These are phyloP conservation scores for Metschnikowia kunwiensis DNA, from an alignment of 805 yeast genomes.

Conservation along the genomic window DNA sequence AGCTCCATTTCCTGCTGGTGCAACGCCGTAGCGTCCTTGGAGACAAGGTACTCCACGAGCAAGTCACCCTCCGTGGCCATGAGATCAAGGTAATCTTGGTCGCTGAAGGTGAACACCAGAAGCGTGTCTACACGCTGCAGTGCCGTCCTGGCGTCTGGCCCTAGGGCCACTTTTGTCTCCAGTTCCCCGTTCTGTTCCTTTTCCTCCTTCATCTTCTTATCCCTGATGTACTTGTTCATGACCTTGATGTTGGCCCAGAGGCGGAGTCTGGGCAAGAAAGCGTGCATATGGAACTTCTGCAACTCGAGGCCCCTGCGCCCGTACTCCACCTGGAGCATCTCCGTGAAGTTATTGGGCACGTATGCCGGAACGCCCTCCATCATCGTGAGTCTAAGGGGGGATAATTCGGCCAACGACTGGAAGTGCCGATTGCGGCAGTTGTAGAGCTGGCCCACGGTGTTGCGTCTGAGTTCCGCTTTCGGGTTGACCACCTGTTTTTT, in stretches of 20 bases:
- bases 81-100: slow-evolving; percentile 27
- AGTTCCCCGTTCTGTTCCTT: slow-evolving; percentile 1
- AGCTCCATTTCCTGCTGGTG: slow-evolving; percentile 28
- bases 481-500: slow-evolving; percentile 12
- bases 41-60: slow-evolving; percentile 25
- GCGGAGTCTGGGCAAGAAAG: slow-evolving; percentile 13
- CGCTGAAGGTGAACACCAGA: slow-evolving; percentile 19
- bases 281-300: slow-evolving; percentile 5
- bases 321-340: slow-evolving; percentile 49
- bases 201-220: slow-evolving; percentile 14
- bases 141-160: slow-evolving; percentile 3
- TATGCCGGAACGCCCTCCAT: slow-evolving; percentile 53
- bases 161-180: slow-evolving; percentile 18
- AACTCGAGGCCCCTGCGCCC: slow-evolving; percentile 8
- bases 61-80: slow-evolving; percentile 22
- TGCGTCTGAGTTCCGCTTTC: slow-evolving; percentile 21
- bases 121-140: slow-evolving; percentile 3
- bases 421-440: slow-evolving; percentile 42
- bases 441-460: slow-evolving; percentile 26
- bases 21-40: slow-evolving; percentile 23
- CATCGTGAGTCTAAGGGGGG: slow-evolving; percentile 41
- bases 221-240: slow-evolving; percentile 23
- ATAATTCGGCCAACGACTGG: slow-evolving; percentile 30
- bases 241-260: slow-evolving; percentile 13
- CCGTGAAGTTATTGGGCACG: slow-evolving; percentile 46